Evolutionary conservation across 768 basidiomycete species (phyloP), one percentile per base, ranked within the genome.

Genomic region (Calocera cornea): DNA sequence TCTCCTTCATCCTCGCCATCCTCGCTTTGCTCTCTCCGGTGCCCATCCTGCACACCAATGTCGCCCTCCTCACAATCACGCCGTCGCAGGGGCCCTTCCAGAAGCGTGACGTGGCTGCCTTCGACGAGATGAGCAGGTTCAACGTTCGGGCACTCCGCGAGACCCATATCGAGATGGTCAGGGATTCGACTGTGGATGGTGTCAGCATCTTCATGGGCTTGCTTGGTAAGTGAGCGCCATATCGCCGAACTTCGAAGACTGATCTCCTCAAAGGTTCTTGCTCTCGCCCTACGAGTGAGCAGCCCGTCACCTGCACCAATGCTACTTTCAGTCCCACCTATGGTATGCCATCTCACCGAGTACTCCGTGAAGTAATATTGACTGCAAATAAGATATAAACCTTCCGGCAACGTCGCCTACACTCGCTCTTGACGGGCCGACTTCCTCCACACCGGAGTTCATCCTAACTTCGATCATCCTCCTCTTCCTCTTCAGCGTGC

Each of bases 21-120:
- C 63, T 69, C 54, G 66, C 68, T 3, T 64, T 67, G n/a, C 41
- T 69, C 17, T 36, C 60, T 10, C 68, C 68, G 22, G 68, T 67
- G 31, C 68, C 68, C 16, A 49, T n/a, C 24, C 31, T 65, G 64
- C 36, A 40, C 38, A 38, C 41, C 41, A 38, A 22, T 24, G 38
- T 65, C 38, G 7, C 11, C 38, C 64, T 40, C 8, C 66, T 38
- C 34, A 34, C 40, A 17, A 36, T 27, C 41, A 66, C 47, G 11
- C 36, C 36, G 24, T 67, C n/a, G 19, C 68, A n/a, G 29, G 41
- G 1, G 66, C 64, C 44, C 19, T 38, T 36, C 63, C 64, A 41
- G 54, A 60, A 33, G 65, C 68, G 38, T 27, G 68, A 40, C 41
- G 8, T 22, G 33, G 64, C 64, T 14, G 36, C 54, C 11, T 65